Base-by-base conservation (phyloP, 1,139 yeast species). In the Candida gigantensis region DNA sequence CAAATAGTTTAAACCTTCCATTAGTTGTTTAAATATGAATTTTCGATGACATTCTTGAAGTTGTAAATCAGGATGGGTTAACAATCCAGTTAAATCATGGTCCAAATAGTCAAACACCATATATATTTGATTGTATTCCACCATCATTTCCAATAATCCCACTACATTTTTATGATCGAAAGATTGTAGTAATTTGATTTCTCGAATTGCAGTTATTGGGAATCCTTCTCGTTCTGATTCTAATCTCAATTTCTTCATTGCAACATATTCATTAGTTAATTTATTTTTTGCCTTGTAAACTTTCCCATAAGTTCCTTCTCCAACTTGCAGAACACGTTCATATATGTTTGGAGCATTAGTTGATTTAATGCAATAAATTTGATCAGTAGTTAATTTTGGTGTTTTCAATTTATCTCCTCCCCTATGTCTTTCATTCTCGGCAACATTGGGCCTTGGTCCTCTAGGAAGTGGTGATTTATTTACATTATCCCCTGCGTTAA, bases 91-190 rank as follows among this genome's bases (percentile, higher is more conserved):
- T 36, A 92, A 70, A 56, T 92, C 98, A 60, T 92, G 96, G 51
- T 88, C 95, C 73, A 92, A 80, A 53, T 92, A 92, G 47, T 90
- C 96, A 53, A 90, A 86, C 6, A 90, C 81, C 97, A 92, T 90
- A 54, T 79, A 88, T 8, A 90, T 81, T 36, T 80, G 81, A 41
- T 81, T 81, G 42, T 71, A 72, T 52, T 88, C 96, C 20, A 89
- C 84, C 92, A 92, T 88, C 76, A 92, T 89, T 60, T 92, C 98
- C 34, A 78, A 63, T 36, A 92, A 68, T 0, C 92, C 82, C 17
- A 92, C 88, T 19, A 89, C 78, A 56, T 90, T 88, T 12, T 73
- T 76, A 57, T 92, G 97, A 44, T 85, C 78, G 52, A 90, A 80
- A n/a, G 90, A 77, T 58, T 92, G 97, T 30, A 92, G 67, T 15